A percentile compares a stretch with the other conserved stretches of the same genome.
Conservation (phyloP, 2,329 filamentous ascomycete species). For the Colletotrichum navitas region DNA sequence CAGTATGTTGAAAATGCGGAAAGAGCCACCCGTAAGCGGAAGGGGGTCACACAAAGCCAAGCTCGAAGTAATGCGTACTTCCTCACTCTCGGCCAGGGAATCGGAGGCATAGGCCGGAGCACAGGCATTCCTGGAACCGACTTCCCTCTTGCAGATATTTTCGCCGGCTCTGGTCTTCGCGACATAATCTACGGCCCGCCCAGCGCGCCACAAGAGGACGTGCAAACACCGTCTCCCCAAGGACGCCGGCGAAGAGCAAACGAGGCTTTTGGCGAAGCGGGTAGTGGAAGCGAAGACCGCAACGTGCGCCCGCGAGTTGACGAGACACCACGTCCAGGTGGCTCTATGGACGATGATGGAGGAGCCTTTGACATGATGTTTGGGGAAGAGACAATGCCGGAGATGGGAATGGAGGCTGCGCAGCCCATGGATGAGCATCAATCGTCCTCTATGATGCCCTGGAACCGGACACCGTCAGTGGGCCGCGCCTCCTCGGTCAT, state of each 20-base stretch:
- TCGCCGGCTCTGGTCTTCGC: slow-evolving; percentile 59
- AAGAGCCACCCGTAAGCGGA: slow-evolving; percentile 44
- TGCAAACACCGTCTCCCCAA: slow-evolving; percentile 41
- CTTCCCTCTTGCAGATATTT: slow-evolving; percentile 62
- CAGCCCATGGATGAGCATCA: slow-evolving; percentile 76
- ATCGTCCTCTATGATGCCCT: slow-evolving; percentile 64
- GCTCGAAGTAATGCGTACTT: slow-evolving; percentile 58
- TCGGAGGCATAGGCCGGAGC: slow-evolving; percentile 53
- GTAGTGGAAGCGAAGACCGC: slow-evolving; percentile 47
- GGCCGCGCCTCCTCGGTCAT: slow-evolving; percentile 37
- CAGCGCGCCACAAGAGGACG: slow-evolving; percentile 42
- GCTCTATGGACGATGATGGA: slow-evolving; percentile 40
- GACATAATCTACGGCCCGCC: slow-evolving; percentile 53
- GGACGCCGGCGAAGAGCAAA: slow-evolving; percentile 57
- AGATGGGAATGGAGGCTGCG: slow-evolving; percentile 77
- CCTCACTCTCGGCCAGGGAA: slow-evolving; percentile 55
- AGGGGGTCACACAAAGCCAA: slow-evolving; percentile 48
- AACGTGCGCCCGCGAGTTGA: slow-evolving; percentile 55
- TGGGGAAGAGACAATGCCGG: slow-evolving; percentile 62
- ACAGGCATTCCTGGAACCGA: slow-evolving; percentile 47
- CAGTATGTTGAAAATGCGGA: slow-evolving; percentile 57
- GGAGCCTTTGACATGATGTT: slow-evolving; percentile 49
- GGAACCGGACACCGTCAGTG: slow-evolving; percentile 57
- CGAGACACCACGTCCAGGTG: slow-evolving; percentile 36
- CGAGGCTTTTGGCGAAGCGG: slow-evolving; percentile 58